Evolutionary conservation across 805 yeast species (phyloP), one percentile per base, ranked within the genome.

Genomic region (Lipomyces lipofer): DNA sequence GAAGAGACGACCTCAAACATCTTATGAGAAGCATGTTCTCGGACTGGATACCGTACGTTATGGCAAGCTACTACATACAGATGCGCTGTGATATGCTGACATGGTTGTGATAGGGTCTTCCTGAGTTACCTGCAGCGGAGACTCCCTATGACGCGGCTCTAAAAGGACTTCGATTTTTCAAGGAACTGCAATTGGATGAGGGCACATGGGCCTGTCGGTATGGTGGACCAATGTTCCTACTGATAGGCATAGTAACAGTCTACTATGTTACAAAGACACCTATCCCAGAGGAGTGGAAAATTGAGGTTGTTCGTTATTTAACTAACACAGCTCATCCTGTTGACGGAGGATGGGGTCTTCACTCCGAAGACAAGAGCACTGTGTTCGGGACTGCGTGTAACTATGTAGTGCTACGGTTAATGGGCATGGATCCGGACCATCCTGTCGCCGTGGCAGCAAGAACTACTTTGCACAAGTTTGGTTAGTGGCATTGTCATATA

Each of bases 271-370:
- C 91, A 10, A 79, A 81, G 33, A 77, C 82, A 0, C 80, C 79
- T 9, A 86, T 94, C 33, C 84, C 91, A 0, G 83, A 82, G 28
- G 84, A 80, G 35, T 80, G 78, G 64, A 75, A 75, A 59, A 71
- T 72, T 12, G 99, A 94, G 70, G 71, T 94, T 66, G 81, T 86
- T 25, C 77, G 99, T 55, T 94, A 91, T 67, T 71, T 94, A 15
- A 88, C 89, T n/a, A 94, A 94, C 68, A 80, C 88, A 0, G 85
- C 97, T 0, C 97, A 94, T 68, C 97, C 97, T 0, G 96, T 91
- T 0, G 99, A 94, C 70, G 99, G 99, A n/a, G 99, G 99, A 1
- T 94, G 99, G 99, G 99, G 99, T 0, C 75, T 94, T 35, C 97
- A 94, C 68, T 81, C 90, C 3, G 83, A 82, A 48, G 99, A 94